phyloP scores from a whole-genome alignment of 768 basidiomycete species.

The Paxillus ammoniavirescens region DNA sequence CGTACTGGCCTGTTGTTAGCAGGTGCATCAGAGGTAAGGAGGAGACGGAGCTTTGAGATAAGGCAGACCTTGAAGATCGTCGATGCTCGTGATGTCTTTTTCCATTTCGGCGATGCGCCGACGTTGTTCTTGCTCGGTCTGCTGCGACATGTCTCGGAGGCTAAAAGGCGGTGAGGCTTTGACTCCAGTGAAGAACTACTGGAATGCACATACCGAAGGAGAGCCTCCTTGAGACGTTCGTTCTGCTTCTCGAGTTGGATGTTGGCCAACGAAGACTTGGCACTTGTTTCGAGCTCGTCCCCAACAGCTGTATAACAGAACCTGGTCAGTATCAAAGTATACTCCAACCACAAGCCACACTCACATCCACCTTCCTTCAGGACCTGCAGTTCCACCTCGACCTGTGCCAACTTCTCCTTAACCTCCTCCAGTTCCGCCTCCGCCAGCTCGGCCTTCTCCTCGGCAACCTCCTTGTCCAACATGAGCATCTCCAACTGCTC shows the following conservation, averaged over 20 bases:
- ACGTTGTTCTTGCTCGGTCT: slow-evolving; percentile 84
- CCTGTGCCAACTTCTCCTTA: slow-evolving; percentile 72
- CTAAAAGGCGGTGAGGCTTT: slow-evolving; percentile 35
- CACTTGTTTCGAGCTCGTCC: slow-evolving; percentile 32
- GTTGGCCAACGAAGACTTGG: slow-evolving; percentile 63
- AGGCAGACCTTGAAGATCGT: slow-evolving; percentile 72
- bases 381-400: slow-evolving; percentile 83
- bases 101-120: slow-evolving; percentile 84
- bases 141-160: slow-evolving; percentile 83
- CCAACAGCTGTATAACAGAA: slow-evolving; percentile 13
- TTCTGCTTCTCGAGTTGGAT: slow-evolving; percentile 97
- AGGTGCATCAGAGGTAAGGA: slow-evolving; percentile 4
- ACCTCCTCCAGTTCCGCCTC: slow-evolving; percentile 77
- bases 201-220: slow-evolving; percentile 59
- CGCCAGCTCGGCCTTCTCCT: slow-evolving; percentile 83
- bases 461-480: slow-evolving; percentile 95
- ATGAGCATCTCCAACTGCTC: slow-evolving; percentile 95
- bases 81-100: slow-evolving; percentile 74
- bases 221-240: slow-evolving; percentile 90
- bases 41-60: background rate
- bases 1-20: slow-evolving; percentile 62
- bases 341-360: background rate
- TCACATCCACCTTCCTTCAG: slow-evolving; percentile 56
- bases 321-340: slow-evolving; percentile 3
- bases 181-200: background rate